Evolutionary conservation across 768 basidiomycete species (phyloP).

Genomic region (Favolaschia claudopus): DNA sequence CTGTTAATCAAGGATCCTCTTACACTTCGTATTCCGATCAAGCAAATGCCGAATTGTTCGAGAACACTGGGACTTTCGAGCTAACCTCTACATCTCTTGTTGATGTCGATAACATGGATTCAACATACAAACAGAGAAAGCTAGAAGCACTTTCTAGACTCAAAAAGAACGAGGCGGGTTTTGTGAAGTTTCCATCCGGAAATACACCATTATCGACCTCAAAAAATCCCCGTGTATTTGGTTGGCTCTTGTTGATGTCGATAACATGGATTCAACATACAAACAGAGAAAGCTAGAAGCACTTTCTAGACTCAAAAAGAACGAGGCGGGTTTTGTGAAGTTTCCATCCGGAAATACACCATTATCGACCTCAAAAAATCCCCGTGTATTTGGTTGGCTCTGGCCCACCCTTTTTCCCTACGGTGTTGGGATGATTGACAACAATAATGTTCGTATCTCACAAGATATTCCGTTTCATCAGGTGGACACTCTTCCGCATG

Average conservation of each 20-base stretch:
- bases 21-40: constrained; percentile 14
- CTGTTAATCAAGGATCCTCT: constrained; percentile 10
- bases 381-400: constrained; percentile 13
- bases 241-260: too few relatives aligned
- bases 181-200: too few relatives aligned
- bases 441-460: not conserved
- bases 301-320: not conserved
- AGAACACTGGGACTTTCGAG: not conserved
- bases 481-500: not conserved
- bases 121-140: too few relatives aligned
- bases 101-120: too few relatives aligned
- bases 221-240: too few relatives aligned
- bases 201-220: too few relatives aligned
- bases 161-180: too few relatives aligned
- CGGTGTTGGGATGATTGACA: constrained; percentile 26
- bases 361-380: constrained; percentile 14
- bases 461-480: constrained; percentile 1
- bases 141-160: too few relatives aligned
- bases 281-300: constrained; percentile 12
- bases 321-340: not conserved
- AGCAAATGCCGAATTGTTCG: constrained; percentile 4
- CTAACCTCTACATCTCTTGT: constrained; percentile 11
- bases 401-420: constrained; percentile 29
- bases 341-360: constrained; percentile 15
- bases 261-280: constrained; percentile 18